Base-by-base conservation (phyloP, 2,329 filamentous ascomycete genomes). In the Fragosphaeria purpurea region DNA sequence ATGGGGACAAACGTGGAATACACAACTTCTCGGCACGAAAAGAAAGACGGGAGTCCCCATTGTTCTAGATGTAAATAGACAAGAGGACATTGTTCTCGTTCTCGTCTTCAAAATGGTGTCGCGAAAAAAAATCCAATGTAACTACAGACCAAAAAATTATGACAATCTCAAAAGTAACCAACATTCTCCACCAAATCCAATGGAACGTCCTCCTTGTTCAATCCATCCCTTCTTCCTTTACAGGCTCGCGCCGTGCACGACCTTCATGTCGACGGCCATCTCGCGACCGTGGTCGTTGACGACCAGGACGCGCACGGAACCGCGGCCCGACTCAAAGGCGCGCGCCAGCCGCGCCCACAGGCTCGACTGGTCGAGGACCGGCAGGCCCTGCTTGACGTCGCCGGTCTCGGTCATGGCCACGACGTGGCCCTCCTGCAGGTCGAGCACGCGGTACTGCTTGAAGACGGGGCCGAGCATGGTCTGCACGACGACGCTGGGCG, bases 381-480 rank as follows among this genome's bases (percentile, higher is more conserved):
- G 81, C 53, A 98, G 79, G 63, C 80, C 82, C 75, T 95, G 90
- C 86, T 97, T 97, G 79, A 98, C 89, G 68, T 98, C 91, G 63
- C 93, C 90, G 59, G 85, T 88, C 85, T 98, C 93, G 67, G 93
- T 98, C 90, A 98, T 97, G 77, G 90, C 90, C 60, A 94, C 88
- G 65, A 98, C 72, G 67, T 55, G 7, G 62, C 80, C 90, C 60
- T 95, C 87, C 70, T 89, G 84, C 71, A 98, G 85, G 77, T 98
- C 93, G 56, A 98, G 85, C 68, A 98, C 91, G 66, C 93, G 90
- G 85, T 98, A 98, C 81, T 97, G 93, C 88, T 97, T 97, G 88
- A 97, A 96, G 76, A 97, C 83, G 58, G 93, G 93, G 63, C 91
- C 93, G 60, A 95, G 86, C 89, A 98, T 97, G 76, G 91, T 97